phyloP scores from a whole-genome alignment of 768 basidiomycete species.

The Termitomyces eurrhizus region DNA sequence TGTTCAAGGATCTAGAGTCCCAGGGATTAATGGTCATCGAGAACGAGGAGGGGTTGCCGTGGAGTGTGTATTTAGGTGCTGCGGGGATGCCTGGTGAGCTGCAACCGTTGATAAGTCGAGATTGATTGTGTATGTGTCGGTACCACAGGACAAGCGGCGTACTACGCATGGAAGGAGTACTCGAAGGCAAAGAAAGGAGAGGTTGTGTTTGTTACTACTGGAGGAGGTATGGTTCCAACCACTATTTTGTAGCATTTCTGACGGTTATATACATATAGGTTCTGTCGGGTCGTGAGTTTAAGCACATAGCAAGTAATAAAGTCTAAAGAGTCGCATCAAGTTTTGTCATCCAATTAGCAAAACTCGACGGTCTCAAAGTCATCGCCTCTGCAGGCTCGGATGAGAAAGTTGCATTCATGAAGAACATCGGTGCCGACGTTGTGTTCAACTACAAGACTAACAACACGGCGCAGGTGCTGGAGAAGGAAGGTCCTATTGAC shows the following conservation, averaged over 20 bases:
- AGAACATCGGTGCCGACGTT: slow-evolving; percentile 60
- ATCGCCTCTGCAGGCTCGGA: slow-evolving; percentile 71
- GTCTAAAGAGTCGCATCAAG: slow-evolving; percentile 8
- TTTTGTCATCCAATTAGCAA: slow-evolving; percentile 48
- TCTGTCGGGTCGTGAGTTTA: slow-evolving; percentile 43
- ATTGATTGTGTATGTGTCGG: not conserved
- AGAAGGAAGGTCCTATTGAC: slow-evolving; percentile 49
- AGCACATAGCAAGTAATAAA: not conserved
- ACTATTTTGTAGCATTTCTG: not conserved
- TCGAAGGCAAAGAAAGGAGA: slow-evolving; percentile 38
- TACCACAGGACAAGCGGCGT: slow-evolving; percentile 33
- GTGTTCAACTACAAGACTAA: slow-evolving; percentile 74
- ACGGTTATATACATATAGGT: slow-evolving; percentile 3
- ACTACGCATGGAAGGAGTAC: slow-evolving; percentile 36
- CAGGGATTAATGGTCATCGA: slow-evolving; percentile 24
- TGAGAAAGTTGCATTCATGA: slow-evolving; percentile 63
- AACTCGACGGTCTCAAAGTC: slow-evolving; percentile 54
- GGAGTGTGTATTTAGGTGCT: slow-evolving; percentile 45
- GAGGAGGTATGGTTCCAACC: slow-evolving; percentile 25
- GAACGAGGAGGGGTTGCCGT: slow-evolving; percentile 43
- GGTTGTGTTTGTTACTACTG: slow-evolving; percentile 36
- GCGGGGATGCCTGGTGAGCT: slow-evolving; percentile 50
- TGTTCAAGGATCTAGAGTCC: slow-evolving; percentile 22
- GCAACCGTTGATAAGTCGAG: not conserved
- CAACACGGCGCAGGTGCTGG: slow-evolving; percentile 45